phyloP scores from a whole-genome alignment of 352 stramenopile species.

The Phytopythium litorale region DNA sequence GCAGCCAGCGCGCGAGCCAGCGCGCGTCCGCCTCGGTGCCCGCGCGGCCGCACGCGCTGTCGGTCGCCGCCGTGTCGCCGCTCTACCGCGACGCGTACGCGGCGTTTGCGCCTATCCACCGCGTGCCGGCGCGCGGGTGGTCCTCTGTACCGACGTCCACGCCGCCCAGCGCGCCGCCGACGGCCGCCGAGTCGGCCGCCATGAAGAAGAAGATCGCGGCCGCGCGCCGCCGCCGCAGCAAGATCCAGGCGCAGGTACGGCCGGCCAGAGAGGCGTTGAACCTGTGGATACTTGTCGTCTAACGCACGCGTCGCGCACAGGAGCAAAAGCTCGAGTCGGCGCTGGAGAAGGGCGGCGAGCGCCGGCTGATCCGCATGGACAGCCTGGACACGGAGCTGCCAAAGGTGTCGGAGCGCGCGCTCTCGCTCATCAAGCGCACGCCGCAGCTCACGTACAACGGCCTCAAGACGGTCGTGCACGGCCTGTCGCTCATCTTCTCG shows the following conservation, averaged over 20 bases:
- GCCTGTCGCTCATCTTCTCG: conserved; percentile 53
- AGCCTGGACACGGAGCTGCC: conserved; percentile 75
- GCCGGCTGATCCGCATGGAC: conserved; percentile 71
- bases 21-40: neutral
- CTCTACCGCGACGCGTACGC: conserved; percentile 17
- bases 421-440: conserved; percentile 66
- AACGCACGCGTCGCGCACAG: neutral
- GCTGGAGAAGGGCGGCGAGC: conserved; percentile 76
- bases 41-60: neutral
- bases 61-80: conserved; percentile 3
- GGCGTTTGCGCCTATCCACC: conserved; percentile 19
- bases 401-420: conserved; percentile 63
- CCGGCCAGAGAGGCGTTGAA: neutral
- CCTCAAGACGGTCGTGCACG: conserved; percentile 49
- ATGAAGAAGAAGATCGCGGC: conserved; percentile 81
- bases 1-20: neutral
- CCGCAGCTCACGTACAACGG: conserved; percentile 57
- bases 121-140: conserved; percentile 34
- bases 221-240: conserved; percentile 59
- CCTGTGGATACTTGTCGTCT: neutral
- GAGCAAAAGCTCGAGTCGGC: conserved; percentile 77
- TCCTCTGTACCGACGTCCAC: conserved; percentile 33
- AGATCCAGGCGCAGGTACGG: conserved; percentile 61
- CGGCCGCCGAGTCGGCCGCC: conserved; percentile 34
- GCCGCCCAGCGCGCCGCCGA: conserved; percentile 5